These are phyloP conservation scores for Tagetes erecta DNA, from an alignment of 129 eudicot species.

Conservation along the genomic window DNA sequence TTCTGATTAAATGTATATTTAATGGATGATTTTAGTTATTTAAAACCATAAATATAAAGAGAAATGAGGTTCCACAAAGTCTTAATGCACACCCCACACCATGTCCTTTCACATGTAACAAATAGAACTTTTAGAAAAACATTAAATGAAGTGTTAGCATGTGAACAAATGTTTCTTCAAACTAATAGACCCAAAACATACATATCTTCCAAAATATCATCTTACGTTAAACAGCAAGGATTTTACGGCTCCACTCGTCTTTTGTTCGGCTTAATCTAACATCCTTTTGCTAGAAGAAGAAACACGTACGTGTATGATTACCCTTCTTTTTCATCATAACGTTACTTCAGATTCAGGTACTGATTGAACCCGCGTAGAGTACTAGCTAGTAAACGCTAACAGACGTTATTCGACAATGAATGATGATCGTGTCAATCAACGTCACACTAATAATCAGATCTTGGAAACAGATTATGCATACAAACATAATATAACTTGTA, in stretches of 20 bases:
- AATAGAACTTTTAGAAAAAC: background rate
- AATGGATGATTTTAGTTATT: background rate
- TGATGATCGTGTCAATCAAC: conserved; percentile 5
- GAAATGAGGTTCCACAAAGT: conserved; percentile 1
- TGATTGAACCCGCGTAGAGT: background rate
- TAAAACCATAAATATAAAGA: background rate
- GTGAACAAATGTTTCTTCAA: background rate
- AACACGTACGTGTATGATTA: background rate
- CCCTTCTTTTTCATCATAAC: background rate
- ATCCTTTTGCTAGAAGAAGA: background rate
- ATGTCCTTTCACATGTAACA: conserved; percentile 12
- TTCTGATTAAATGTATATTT: too few relatives aligned
- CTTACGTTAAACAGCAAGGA: background rate
- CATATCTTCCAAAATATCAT: background rate
- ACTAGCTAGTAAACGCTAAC: conserved; percentile 8
- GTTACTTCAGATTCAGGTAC: background rate
- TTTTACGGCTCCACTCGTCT: background rate
- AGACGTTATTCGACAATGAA: background rate
- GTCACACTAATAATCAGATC: background rate
- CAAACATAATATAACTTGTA: background rate
- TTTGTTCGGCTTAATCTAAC: background rate
- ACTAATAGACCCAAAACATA: background rate
- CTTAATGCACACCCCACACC: conserved; percentile 12
- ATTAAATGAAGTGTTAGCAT: conserved; percentile 3
- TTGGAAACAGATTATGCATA: background rate